These are phyloP conservation scores for Bothriochloa decipiens DNA, from an alignment of 176 grass and related monocot species.

Conservation along the genomic window DNA sequence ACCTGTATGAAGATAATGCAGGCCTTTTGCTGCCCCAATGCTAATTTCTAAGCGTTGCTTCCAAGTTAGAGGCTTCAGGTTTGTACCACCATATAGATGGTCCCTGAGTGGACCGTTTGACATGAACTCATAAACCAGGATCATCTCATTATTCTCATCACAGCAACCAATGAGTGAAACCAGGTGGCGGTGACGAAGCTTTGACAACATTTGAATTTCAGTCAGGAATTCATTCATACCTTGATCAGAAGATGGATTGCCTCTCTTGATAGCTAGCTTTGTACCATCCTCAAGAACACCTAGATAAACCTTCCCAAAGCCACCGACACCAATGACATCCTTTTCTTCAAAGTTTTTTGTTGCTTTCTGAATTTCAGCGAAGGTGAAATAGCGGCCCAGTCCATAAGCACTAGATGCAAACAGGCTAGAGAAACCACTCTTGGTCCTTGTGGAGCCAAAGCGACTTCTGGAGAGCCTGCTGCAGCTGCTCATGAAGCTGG, in stretches of 20 bases:
- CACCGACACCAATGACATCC: constrained; percentile 76
- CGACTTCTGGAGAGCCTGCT: constrained; percentile 74
- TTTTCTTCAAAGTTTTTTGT: constrained; percentile 98
- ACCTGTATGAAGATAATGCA: constrained; percentile 97
- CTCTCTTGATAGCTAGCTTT: constrained; percentile 88
- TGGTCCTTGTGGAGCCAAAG: constrained; percentile 77
- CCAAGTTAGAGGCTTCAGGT: constrained; percentile 67
- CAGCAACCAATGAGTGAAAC: constrained; percentile 97
- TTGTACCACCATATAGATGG: constrained; percentile 75
- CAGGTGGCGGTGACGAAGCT: constrained; percentile 86
- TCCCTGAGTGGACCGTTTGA: constrained; percentile 81
- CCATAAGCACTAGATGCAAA: constrained; percentile 82
- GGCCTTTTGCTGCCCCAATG: constrained; percentile 86
- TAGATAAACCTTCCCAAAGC: constrained; percentile 96
- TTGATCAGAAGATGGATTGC: constrained; percentile 89
- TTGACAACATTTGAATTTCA: constrained; percentile 91
- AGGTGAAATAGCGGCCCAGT: constrained; percentile 76
- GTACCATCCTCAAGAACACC: constrained; percentile 75
- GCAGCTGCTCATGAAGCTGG: constrained; percentile 74
- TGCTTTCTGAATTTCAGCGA: constrained; percentile 81
- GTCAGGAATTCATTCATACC: constrained; percentile 96
- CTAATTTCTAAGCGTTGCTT: constrained; percentile 85
- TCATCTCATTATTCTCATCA: constrained; percentile 98
- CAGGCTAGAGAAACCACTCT: constrained; percentile 72
- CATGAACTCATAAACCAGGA: constrained; percentile 97